These are phyloP conservation scores for Diospyros kaki DNA, from an alignment of 148 eudicot genomes.

Conservation along the genomic window DNA sequence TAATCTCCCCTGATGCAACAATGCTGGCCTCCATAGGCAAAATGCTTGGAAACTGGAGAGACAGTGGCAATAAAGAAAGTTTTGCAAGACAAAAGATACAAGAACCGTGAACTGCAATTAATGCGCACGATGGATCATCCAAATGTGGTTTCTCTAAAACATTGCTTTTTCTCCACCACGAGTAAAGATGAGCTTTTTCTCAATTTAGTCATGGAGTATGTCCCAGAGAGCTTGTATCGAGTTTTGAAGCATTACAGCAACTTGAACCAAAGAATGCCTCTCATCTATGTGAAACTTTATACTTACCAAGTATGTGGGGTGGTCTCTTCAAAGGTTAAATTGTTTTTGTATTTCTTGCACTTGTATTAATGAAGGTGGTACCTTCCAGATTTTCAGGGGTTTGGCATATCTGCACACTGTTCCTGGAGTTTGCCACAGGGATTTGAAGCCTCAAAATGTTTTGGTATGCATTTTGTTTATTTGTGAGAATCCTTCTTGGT, in stretches of 20 bases:
- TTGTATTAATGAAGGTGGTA: background rate
- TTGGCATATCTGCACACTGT: slow-evolving; percentile 73
- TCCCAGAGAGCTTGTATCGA: slow-evolving; percentile 54
- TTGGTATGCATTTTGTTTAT: slow-evolving; percentile 39
- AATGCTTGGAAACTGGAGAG: slow-evolving; percentile 58
- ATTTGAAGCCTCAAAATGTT: slow-evolving; percentile 81
- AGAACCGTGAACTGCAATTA: slow-evolving; percentile 59
- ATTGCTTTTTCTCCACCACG: slow-evolving; percentile 62
- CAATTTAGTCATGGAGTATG: slow-evolving; percentile 70
- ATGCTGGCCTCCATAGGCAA: slow-evolving; percentile 31
- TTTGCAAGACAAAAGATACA: slow-evolving; percentile 63
- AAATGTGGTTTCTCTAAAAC: slow-evolving; percentile 52
- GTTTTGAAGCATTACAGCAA: slow-evolving; percentile 55
- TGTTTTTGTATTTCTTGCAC: slow-evolving; percentile 1
- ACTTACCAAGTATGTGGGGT: slow-evolving; percentile 48
- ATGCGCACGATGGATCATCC: slow-evolving; percentile 69
- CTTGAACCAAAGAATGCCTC: slow-evolving; percentile 55
- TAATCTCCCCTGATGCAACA: background rate
- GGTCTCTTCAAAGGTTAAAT: background rate
- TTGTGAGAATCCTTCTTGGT: background rate
- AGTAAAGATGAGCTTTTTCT: slow-evolving; percentile 55
- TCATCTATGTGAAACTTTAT: slow-evolving; percentile 61
- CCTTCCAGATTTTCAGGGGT: slow-evolving; percentile 61
- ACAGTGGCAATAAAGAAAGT: slow-evolving; percentile 64
- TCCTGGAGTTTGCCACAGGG: slow-evolving; percentile 79